Percentiles rank a stretch among this genome's conserved stretches.
Conservation (phyloP, 164 flowering plant species). For the Pachysandra terminalis region DNA sequence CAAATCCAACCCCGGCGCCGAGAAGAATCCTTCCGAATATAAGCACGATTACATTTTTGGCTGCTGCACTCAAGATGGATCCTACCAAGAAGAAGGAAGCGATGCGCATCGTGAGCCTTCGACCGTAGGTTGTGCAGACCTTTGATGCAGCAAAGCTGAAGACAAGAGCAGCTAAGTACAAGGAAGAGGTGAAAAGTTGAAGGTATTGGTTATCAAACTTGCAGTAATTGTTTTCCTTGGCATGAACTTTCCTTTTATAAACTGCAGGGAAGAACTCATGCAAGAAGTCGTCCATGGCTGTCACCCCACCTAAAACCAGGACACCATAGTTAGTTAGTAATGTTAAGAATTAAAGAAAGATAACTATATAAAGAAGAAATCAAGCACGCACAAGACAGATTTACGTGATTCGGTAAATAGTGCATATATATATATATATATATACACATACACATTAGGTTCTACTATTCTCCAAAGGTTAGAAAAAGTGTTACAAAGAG, state of each 20-base stretch:
- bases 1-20: constrained; percentile 31
- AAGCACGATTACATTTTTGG: constrained; percentile 12
- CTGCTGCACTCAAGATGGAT: constrained; percentile 12
- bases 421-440: too few relatives aligned
- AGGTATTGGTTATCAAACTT: constrained; percentile 33
- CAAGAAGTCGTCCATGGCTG: constrained; percentile 21
- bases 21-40: constrained; percentile 23
- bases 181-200: constrained; percentile 45
- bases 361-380: too few relatives aligned
- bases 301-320: constrained; percentile 18
- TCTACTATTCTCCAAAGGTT: too few relatives aligned
- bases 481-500: too few relatives aligned
- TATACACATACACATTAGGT: too few relatives aligned
- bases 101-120: constrained; percentile 28
- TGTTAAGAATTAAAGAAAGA: too few relatives aligned
- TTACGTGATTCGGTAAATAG: too few relatives aligned
- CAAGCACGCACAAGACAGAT: too few relatives aligned
- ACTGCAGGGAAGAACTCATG: constrained; percentile 19
- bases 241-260: constrained; percentile 17
- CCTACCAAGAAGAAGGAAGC: constrained; percentile 32
- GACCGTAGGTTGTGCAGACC: constrained; percentile 22
- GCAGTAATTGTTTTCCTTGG: constrained; percentile 38
- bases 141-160: constrained; percentile 37
- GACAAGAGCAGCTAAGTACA: constrained; percentile 37
- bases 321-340: too few relatives aligned